Evolutionary conservation across 1,284 basidiomycete genomes (phyloP), one percentile per base, ranked within the genome.

Genomic region (Trichosporon sp.): DNA sequence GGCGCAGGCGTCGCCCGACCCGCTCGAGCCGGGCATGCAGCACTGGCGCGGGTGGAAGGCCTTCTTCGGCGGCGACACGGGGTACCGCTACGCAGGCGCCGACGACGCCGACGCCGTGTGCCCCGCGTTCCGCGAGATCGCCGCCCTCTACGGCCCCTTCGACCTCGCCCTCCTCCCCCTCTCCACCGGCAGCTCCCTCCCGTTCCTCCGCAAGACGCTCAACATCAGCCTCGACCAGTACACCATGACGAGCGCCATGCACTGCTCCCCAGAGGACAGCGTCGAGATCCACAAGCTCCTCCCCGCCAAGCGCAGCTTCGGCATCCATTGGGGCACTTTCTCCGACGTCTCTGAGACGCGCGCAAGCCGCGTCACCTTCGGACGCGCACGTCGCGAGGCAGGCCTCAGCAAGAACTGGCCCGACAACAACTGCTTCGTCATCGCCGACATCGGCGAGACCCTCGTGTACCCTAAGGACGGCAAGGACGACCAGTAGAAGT

Each of bases 261-360:
- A 83, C 65, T 83, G 80, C 66, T 80, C 79, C 34, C 79, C 82
- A 1, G 77, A 73, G 51, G 82, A 83, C 69, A 76, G 79, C 8
- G 66, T 83, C n/a, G 78, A 77, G 64, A 80, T 83, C 29, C 78
- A 81, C 65, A 58, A 68, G 44, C 72, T 78, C 11, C 70, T 83
- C 58, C n/a, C 70, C 25, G 72, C 76, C 12, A 65, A 75, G 38
- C 71, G 80, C n/a, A 73, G 73, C 5, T 31, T 83, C 27, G 82
- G 79, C 9, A 80, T 83, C 27, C 82, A 83, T 72, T 83, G 82
- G 78, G 81, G 81, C n/a, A 83, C 82, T 9, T 83, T 83, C 70
- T 83, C 80, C 67, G 80, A 82, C 66, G 70, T 70, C 4, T 76
- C 81, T 21, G 82, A 83, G 71, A 75, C 78, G 8, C 70, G 82